These are phyloP conservation scores for Fraxinus anomala DNA, from an alignment of 257 asterid genomes.

Conservation along the genomic window DNA sequence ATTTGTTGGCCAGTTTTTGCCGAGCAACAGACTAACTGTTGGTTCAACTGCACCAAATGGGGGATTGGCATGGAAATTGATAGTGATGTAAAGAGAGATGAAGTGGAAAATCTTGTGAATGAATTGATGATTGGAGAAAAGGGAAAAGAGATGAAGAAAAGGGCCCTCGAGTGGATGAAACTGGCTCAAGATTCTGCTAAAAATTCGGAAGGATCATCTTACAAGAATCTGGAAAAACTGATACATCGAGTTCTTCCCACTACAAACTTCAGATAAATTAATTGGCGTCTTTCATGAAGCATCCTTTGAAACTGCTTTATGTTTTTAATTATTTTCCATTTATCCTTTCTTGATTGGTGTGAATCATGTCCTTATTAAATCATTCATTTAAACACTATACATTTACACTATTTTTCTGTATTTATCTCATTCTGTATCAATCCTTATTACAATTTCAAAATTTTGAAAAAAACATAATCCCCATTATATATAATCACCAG, in stretches of 20 bases:
- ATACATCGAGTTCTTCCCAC: conserved; percentile 28
- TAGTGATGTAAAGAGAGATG: conserved; percentile 54
- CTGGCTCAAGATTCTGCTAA: conserved; percentile 34
- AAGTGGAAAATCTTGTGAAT: conserved; percentile 41
- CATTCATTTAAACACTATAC: too few species aligned
- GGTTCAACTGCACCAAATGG: conserved; percentile 44
- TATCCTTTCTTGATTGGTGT: too few species aligned
- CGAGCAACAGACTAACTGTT: conserved; percentile 56
- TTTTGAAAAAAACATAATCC: too few species aligned
- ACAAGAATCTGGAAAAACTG: conserved; percentile 36
- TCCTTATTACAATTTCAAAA: too few species aligned
- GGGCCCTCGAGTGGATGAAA: conserved; percentile 35
- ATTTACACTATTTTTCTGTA: too few species aligned
- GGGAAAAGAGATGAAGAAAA: conserved; percentile 34
- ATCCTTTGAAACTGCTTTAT: too few species aligned
- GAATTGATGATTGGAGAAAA: conserved; percentile 44
- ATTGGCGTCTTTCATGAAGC: background rate
- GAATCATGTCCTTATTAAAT: too few species aligned
- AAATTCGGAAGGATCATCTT: conserved; percentile 24
- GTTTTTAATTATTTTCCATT: too few species aligned
- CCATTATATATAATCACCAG: too few species aligned
- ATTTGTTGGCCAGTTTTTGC: conserved; percentile 68
- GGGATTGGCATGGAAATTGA: conserved; percentile 54
- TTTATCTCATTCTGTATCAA: too few species aligned
- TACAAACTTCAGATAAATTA: background rate